phyloP scores from a whole-genome alignment of 78 protist genomes.

The Bodo saltans region DNA sequence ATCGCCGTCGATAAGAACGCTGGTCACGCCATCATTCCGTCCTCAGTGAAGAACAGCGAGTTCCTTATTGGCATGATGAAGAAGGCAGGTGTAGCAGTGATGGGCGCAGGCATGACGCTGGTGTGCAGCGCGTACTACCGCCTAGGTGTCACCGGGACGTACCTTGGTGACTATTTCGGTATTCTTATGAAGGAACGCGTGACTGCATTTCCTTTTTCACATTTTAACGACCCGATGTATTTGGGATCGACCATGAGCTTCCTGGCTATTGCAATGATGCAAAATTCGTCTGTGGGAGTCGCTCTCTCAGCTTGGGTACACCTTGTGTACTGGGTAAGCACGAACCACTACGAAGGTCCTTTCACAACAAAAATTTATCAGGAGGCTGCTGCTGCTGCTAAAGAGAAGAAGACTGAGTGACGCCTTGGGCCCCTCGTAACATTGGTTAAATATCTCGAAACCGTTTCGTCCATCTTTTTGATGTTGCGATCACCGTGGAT shows the following conservation, averaged over 20 bases:
- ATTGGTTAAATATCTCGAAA: too few relatives aligned
- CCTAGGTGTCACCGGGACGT: slow-evolving; percentile 82
- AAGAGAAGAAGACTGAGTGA: not conserved
- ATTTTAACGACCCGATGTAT: slow-evolving; percentile 77
- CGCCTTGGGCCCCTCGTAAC: too few relatives aligned
- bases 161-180: slow-evolving; percentile 81
- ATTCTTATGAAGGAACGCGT: slow-evolving; percentile 69
- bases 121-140: slow-evolving; percentile 43
- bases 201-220: slow-evolving; percentile 77
- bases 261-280: slow-evolving; percentile 45
- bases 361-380: slow-evolving; percentile 28
- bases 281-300: slow-evolving; percentile 18
- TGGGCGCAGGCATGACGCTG: slow-evolving; percentile 47
- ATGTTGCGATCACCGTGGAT: too few relatives aligned
- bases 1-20: slow-evolving; percentile 39
- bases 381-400: not conserved
- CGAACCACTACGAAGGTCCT: slow-evolving; percentile 14
- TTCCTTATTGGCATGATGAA: not conserved
- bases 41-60: not conserved
- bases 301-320: slow-evolving; percentile 32
- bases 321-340: slow-evolving; percentile 51
- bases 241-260: slow-evolving; percentile 65
- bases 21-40: slow-evolving; percentile 5
- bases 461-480: too few relatives aligned
- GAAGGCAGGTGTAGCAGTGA: not conserved